phyloP scores from a whole-genome alignment of 2,329 filamentous ascomycete species.

The Graphilbum sp. region DNA sequence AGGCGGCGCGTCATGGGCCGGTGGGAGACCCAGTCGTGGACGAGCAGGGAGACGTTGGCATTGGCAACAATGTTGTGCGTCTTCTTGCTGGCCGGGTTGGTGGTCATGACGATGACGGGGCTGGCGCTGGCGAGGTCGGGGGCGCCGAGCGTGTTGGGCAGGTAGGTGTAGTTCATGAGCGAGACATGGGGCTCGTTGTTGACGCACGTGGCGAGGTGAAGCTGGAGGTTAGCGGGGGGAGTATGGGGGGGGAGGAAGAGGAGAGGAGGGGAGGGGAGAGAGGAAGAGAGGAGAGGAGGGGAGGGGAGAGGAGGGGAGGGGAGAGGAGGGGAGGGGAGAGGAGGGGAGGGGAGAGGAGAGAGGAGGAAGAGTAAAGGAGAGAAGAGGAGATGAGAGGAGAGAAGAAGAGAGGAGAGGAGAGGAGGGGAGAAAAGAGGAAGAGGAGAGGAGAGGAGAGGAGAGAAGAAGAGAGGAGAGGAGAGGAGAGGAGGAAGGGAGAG shows the following conservation, averaged over 20 bases:
- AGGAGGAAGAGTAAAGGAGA: too few species aligned
- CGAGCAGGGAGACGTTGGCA: constrained; percentile 78
- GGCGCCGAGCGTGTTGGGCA: constrained; percentile 51
- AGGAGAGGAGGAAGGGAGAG: background rate
- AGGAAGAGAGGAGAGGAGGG: background rate
- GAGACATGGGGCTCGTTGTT: constrained; percentile 78
- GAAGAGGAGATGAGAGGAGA: too few species aligned
- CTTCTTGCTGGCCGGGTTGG: constrained; percentile 62
- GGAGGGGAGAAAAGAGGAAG: background rate
- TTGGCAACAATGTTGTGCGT: constrained; percentile 70
- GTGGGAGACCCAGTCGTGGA: constrained; percentile 94
- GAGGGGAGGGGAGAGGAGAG: too few species aligned
- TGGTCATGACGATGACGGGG: constrained; percentile 95
- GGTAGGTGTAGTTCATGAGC: constrained; percentile 98
- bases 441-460: background rate
- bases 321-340: too few species aligned
- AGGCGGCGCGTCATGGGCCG: constrained; percentile 58
- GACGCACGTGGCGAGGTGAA: constrained; percentile 85
- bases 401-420: too few species aligned
- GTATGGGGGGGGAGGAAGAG: background rate
- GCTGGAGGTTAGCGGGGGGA: constrained; percentile 31
- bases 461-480: constrained; percentile 2
- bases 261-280: constrained; percentile 1
- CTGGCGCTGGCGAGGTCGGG: constrained; percentile 16
- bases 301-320: constrained; percentile 1